Base-by-base conservation (phyloP, 2,329 filamentous ascomycete genomes). In the Tricladium varicosporioides region DNA sequence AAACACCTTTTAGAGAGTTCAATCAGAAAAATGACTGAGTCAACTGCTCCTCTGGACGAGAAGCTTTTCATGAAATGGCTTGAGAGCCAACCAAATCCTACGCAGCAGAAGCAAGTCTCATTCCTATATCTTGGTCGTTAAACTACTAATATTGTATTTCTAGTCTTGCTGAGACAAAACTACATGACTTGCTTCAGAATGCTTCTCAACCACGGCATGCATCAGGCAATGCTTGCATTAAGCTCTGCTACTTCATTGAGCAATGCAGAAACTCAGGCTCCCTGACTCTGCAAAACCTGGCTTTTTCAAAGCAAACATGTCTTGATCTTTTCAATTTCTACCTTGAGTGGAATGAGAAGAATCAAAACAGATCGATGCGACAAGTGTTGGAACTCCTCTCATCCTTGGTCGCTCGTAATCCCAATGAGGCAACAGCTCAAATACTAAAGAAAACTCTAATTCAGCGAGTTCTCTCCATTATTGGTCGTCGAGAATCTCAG, bases 341-440 rank as follows among this genome's bases (percentile, higher is more conserved):
- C 66, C 74, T 87, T 51, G 83, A 86, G 64, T 87, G 84, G 83
- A 86, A 85, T 63, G 84, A 87, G 65, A 82, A 81, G 55, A 84
- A 87, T 65, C 80, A 84, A 58, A 81, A 86, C 63, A 76, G 84
- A 10, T 84, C 84, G 36, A 82, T 87, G 80, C 81, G 80, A 60
- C 76, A 86, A 57, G 79, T 86, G 4, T 74, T 87, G 32, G 84
- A 87, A 61, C 72, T 85, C 16, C 71, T 86, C 18, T 75, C 77
- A 5, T 75, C 76, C 53, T 75, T 83, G 15, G 73, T 84, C 42
- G 68, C 69, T 48, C 76, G 73, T 54, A 84, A 86, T 58, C 78
- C 81, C 0, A 69, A 75, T 27, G 64, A 70, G 2, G 65, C 63
- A 11, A 58, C 68, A 2, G 73, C 77, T 31, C 78, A 76, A 60